Base-by-base conservation (phyloP, 257 asterid species). In the Leptodermis oblonga region DNA sequence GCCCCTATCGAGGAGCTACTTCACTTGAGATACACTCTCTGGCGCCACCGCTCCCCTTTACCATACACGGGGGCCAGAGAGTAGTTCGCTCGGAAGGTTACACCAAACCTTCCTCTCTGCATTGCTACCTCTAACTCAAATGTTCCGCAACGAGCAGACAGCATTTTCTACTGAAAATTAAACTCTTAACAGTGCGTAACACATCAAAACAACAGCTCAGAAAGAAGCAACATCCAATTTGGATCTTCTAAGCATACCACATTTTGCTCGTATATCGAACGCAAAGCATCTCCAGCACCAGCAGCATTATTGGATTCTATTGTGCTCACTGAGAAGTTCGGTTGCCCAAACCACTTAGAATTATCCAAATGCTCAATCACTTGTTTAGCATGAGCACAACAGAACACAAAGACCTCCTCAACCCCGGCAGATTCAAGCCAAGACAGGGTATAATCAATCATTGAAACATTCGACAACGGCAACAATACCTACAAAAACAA, bases 341-440 rank as follows among this genome's bases (percentile, higher is more conserved):
- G 95, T 70, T 84, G 91, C 56, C 66, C 76, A 65, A 89, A 73
- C 99, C 99, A 94, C 46, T 82, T 74, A 42, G 97, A 88, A 28
- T 48, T 78, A 49, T 87, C 80, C 84, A 94, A 80, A 79, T 94
- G 87, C 70, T 89, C 86, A 37, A 77, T 84, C 74, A 94, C 91
- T 86, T 91, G 99, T 81, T 86, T 87, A 70, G 99, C 83, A 79
- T 94, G 99, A 62, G 99, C 97, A 53, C 96, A 91, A 74, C 97
- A 94, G 58, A 94, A 94, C 43, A 94, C 97, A 76, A 89, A 94
- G 70, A 87, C 96, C 76, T 94, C 97, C 76, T 94, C 97, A 69
- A 94, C 89, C 53, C 95, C 97, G 70, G 99, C 96, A 65, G 96
- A 89, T 75, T 94, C 96, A 60, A 94, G 97, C 99, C 99, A 94